These are phyloP conservation scores for Sarocladium kiliense DNA, from an alignment of 2,329 filamentous ascomycete species.

Conservation along the genomic window DNA sequence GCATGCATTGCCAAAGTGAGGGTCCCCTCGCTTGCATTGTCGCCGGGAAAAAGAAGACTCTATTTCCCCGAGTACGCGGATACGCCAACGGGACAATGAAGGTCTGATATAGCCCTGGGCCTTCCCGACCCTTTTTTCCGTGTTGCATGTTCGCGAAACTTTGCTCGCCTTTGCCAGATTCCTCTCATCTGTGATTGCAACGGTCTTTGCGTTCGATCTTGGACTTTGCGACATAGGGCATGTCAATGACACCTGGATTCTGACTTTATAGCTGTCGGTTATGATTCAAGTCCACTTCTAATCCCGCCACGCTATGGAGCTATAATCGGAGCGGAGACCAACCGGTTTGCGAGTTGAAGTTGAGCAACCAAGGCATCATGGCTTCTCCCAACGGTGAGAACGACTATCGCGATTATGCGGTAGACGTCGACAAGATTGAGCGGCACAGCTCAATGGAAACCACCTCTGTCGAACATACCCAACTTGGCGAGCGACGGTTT, in stretches of 20 bases:
- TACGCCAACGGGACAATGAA: no score
- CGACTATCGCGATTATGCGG: neutral
- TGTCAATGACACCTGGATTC: no score
- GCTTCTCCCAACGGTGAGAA: no score
- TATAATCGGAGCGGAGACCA: neutral
- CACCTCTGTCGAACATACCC: constrained; percentile 15
- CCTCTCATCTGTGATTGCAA: neutral
- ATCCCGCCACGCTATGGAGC: neutral
- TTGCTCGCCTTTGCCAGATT: neutral
- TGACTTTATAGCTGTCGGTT: neutral
- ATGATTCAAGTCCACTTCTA: neutral
- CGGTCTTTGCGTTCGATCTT: neutral
- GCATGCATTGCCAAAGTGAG: neutral
- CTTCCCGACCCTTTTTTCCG: neutral
- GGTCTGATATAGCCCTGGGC: neutral
- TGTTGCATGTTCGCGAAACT: neutral
- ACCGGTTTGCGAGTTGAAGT: neutral
- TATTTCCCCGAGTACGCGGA: constrained; percentile 2
- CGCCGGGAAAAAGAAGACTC: neutral
- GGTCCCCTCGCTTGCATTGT: neutral
- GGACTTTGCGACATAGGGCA: no score
- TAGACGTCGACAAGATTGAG: constrained; percentile 20
- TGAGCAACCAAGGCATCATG: no score
- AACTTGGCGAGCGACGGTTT: constrained; percentile 13
- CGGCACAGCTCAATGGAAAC: constrained; percentile 19